phyloP scores from a whole-genome alignment of 768 basidiomycete species.

The Tulasnella sp. region DNA sequence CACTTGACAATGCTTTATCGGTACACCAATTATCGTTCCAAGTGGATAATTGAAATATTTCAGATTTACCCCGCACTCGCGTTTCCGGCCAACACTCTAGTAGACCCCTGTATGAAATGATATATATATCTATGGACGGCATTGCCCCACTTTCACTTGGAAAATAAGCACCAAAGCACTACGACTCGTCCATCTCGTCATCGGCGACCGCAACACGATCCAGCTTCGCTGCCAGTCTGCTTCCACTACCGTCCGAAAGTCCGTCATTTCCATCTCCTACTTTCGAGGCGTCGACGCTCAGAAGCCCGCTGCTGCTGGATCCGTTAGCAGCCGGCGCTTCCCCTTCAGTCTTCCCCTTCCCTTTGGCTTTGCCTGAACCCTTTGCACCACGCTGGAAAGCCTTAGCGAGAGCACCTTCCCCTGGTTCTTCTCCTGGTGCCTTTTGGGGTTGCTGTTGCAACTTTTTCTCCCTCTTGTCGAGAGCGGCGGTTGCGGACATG shows the following conservation, averaged over 20 bases:
- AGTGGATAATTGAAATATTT: slow-evolving; percentile 8
- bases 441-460: not conserved
- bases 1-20: not conserved
- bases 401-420: not conserved
- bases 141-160: not conserved
- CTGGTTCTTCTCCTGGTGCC: not conserved
- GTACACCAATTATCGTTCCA: not conserved
- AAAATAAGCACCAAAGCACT: not conserved
- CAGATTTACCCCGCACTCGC: not conserved
- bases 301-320: not conserved
- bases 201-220: not conserved
- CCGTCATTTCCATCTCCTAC: not conserved
- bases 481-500: slow-evolving; percentile 24
- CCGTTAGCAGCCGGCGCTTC: not conserved
- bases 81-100: not conserved
- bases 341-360: not conserved
- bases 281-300: not conserved
- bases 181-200: not conserved
- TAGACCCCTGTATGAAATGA: not conserved
- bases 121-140: not conserved
- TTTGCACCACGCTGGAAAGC: not conserved
- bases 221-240: not conserved
- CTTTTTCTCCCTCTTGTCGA: slow-evolving; percentile 21
- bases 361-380: slow-evolving; percentile 11
- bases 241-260: not conserved